Evolutionary conservation across 495 filamentous ascomycete species (phyloP), one percentile per base, ranked within the genome.

Genomic region (Tricharina praecox): DNA sequence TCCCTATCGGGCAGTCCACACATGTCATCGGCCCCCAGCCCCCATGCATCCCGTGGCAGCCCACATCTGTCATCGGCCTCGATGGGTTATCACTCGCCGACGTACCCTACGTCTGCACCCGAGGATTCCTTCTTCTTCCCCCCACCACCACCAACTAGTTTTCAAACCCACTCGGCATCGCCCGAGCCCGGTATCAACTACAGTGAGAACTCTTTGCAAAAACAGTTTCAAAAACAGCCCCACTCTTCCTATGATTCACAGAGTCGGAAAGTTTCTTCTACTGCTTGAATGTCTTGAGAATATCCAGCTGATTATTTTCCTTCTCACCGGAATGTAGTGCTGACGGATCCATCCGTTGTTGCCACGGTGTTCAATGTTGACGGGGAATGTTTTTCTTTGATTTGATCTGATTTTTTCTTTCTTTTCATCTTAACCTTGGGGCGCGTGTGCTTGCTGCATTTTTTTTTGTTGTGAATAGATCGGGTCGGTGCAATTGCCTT

Each of bases 61-160:
- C 55, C 51, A 39, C 55, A 40, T 56, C 47, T 41, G 50, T 35
- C 55, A 39, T 8, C 34, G n/a, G n/a, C n/a, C n/a, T n/a, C n/a
- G 15, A 37, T 37, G 34, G 55, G 55, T 10, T 58, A 58, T 50
- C 51, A 53, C 45, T 59, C 56, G 33, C 56, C 56, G 19, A 51
- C 52, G 37, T 59, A 58, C 28, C 47, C 49, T 49, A 58, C 54
- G n/a, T 40, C 53, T 45, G 42, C 50, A 24, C 49, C 56, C 21
- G 56, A 60, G 20, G 56, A 60, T 15, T 38, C 51, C 10, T 50
- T 60, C 20, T 60, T 56, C 39, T 60, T 55, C 47, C 56, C 55
- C 24, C 56, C 55, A 33, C 56, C 54, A 24, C 49, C 49, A 19
- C 49, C 56, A 19, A 36, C 45, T 23, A 52, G 28, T 24, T 60